Percentiles rank a stretch among this genome's conserved stretches.
Conservation (phyloP, 495 filamentous ascomycete species). For the Acidomyces sp. region DNA sequence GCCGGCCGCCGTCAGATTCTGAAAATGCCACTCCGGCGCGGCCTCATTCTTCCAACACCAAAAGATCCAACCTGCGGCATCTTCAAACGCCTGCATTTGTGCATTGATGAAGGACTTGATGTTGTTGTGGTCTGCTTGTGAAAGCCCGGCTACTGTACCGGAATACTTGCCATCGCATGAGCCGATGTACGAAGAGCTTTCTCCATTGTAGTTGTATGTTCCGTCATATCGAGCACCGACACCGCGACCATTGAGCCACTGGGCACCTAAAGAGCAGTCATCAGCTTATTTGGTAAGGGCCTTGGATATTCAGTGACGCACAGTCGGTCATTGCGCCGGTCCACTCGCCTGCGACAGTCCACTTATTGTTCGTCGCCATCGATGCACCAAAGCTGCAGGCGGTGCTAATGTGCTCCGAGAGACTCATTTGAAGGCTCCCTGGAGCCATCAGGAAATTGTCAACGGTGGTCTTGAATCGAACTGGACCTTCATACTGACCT, state of each 20-base stretch:
- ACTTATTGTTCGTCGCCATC: slow-evolving; percentile 33
- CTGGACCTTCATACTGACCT: no score
- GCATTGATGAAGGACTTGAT: slow-evolving; percentile 53
- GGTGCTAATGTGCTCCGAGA: slow-evolving; percentile 23
- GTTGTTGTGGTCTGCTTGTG: slow-evolving; percentile 41
- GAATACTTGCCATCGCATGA: slow-evolving; percentile 45
- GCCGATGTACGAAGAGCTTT: slow-evolving; percentile 36
- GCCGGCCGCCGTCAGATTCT: slow-evolving; percentile 44
- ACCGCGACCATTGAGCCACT: slow-evolving; percentile 35
- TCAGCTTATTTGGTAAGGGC: background rate
- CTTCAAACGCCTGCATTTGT: slow-evolving; percentile 62
- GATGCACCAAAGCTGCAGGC: slow-evolving; percentile 28
- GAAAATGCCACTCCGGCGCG: slow-evolving; percentile 79
- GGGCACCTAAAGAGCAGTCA: no score
- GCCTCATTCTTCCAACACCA: slow-evolving; percentile 82
- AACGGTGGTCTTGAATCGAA: no score
- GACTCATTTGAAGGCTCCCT: slow-evolving; percentile 21
- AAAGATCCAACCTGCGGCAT: slow-evolving; percentile 59
- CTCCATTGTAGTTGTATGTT: slow-evolving; percentile 29
- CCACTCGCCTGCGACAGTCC: slow-evolving; percentile 60
- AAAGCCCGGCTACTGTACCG: slow-evolving; percentile 42
- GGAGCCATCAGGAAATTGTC: no score
- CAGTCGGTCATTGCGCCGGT: slow-evolving; percentile 43
- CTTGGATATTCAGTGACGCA: slow-evolving; percentile 15
- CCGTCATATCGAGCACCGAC: slow-evolving; percentile 42